phyloP scores from a whole-genome alignment of 495 filamentous ascomycete genomes.

The Viridothelium virens region DNA sequence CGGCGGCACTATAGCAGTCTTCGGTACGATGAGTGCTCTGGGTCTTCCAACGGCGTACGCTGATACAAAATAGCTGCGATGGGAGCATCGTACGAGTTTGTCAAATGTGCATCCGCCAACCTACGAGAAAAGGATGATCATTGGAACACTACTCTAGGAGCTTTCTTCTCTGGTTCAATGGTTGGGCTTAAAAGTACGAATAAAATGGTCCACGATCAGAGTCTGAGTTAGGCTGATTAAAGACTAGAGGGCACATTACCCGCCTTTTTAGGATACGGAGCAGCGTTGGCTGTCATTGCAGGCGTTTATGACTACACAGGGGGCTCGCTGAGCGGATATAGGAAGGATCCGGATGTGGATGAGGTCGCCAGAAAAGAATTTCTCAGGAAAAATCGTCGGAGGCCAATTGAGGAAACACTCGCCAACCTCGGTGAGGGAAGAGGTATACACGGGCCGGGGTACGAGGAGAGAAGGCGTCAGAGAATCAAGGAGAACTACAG shows the following conservation, averaged over 20 bases:
- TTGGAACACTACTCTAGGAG: conserved; percentile 62
- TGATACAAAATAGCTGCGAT: conserved; percentile 56
- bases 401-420: conserved; percentile 75
- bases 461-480: conserved; percentile 74
- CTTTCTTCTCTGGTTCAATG: conserved; percentile 62
- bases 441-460: conserved; percentile 82
- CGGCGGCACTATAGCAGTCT: conserved; percentile 57
- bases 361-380: conserved; percentile 73
- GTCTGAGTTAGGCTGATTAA: not conserved
- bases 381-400: conserved; percentile 63
- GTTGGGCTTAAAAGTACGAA: conserved; percentile 55
- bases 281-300: conserved; percentile 54
- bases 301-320: conserved; percentile 72
- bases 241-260: conserved; percentile 63
- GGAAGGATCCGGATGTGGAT: conserved; percentile 54
- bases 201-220: not conserved
- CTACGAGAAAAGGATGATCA: conserved; percentile 66
- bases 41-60: conserved; percentile 2
- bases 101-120: conserved; percentile 64
- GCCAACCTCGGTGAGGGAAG: conserved; percentile 80
- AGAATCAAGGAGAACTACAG: conserved; percentile 87
- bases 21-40: conserved; percentile 45
- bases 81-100: conserved; percentile 72
- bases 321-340: conserved; percentile 52
- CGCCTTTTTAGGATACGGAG: conserved; percentile 70